A percentile compares a stretch with the other conserved stretches of the same genome.
These are phyloP conservation scores for Ogataea saltuana DNA, from an alignment of 805 yeast genomes.

Conservation along the genomic window DNA sequence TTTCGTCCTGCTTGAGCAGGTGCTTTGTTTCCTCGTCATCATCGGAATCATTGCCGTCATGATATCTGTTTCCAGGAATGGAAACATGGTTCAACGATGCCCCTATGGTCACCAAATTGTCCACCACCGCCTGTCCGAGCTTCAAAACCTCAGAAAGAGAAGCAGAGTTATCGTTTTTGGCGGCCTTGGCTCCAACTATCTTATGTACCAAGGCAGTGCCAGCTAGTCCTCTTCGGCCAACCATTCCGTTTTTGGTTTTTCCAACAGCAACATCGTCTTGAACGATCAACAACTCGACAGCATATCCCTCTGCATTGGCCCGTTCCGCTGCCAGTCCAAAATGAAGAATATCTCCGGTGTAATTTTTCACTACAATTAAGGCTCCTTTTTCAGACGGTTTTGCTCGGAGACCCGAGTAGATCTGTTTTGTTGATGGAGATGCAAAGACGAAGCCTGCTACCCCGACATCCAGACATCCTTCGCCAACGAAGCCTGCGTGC, in stretches of 20 bases:
- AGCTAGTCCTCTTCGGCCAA: slow-evolving; percentile 90
- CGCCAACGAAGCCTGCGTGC: slow-evolving; percentile 86
- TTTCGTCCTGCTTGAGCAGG: slow-evolving; percentile 54
- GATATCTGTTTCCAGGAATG: slow-evolving; percentile 63
- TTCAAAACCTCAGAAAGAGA: slow-evolving; percentile 52
- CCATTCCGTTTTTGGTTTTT: slow-evolving; percentile 77
- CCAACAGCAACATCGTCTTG: slow-evolving; percentile 94
- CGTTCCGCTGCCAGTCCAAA: slow-evolving; percentile 88
- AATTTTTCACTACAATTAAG: slow-evolving; percentile 78
- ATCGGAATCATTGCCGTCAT: slow-evolving; percentile 7
- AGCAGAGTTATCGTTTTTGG: slow-evolving; percentile 27
- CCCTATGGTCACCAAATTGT: slow-evolving; percentile 76
- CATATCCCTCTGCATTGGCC: slow-evolving; percentile 71
- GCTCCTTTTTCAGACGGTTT: slow-evolving; percentile 57
- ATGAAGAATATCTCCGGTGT: slow-evolving; percentile 90
- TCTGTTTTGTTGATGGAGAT: slow-evolving; percentile 83
- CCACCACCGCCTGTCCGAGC: slow-evolving; percentile 59
- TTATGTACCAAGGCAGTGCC: slow-evolving; percentile 88
- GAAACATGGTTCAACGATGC: slow-evolving; percentile 84
- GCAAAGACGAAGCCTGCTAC: slow-evolving; percentile 90
- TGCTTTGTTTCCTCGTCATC: slow-evolving; percentile 33
- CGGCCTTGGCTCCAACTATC: slow-evolving; percentile 63
- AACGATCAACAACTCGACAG: slow-evolving; percentile 69
- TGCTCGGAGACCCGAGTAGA: slow-evolving; percentile 65
- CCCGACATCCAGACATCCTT: slow-evolving; percentile 77